phyloP scores from a whole-genome alignment of 306 rosid genomes.

The Canavalia gladiata region DNA sequence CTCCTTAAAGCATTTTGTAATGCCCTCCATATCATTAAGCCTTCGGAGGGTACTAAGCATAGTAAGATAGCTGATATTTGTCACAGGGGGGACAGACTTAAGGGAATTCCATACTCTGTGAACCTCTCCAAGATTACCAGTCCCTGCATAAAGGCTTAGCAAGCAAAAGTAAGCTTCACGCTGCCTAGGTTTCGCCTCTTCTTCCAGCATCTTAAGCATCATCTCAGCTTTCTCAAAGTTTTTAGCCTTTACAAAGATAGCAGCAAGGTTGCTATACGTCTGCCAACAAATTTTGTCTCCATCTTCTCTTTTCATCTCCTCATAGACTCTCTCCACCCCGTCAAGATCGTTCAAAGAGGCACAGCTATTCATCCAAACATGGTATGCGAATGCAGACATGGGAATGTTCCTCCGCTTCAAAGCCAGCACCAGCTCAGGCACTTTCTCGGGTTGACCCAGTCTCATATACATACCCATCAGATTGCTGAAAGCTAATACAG shows the following conservation, averaged over 20 bases:
- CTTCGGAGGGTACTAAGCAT: constrained; percentile 76
- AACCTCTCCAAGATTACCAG: constrained; percentile 67
- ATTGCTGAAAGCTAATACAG: constrained; percentile 62
- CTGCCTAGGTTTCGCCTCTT: constrained; percentile 50
- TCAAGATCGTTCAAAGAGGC: constrained; percentile 59
- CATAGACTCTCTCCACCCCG: constrained; percentile 62
- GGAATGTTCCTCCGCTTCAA: constrained; percentile 72
- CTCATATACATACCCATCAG: constrained; percentile 77
- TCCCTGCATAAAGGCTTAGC: constrained; percentile 75
- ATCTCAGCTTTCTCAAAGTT: constrained; percentile 69
- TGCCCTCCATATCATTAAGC: constrained; percentile 72
- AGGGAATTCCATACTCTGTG: constrained; percentile 73
- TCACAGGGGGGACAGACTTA: constrained; percentile 55
- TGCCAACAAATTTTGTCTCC: constrained; percentile 60
- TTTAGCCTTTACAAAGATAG: constrained; percentile 73
- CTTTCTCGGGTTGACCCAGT: constrained; percentile 67
- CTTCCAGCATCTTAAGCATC: constrained; percentile 65
- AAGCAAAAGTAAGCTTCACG: constrained; percentile 73
- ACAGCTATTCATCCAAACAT: constrained; percentile 81
- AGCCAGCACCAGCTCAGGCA: constrained; percentile 55
- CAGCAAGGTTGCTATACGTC: constrained; percentile 77
- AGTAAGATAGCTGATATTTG: constrained; percentile 70
- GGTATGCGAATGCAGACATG: constrained; percentile 53
- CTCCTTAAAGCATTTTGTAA: constrained; percentile 65
- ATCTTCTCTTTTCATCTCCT: constrained; percentile 67